Base-by-base conservation (phyloP, 2,329 filamentous ascomycete genomes). In the Diaporthe aspalathi region DNA sequence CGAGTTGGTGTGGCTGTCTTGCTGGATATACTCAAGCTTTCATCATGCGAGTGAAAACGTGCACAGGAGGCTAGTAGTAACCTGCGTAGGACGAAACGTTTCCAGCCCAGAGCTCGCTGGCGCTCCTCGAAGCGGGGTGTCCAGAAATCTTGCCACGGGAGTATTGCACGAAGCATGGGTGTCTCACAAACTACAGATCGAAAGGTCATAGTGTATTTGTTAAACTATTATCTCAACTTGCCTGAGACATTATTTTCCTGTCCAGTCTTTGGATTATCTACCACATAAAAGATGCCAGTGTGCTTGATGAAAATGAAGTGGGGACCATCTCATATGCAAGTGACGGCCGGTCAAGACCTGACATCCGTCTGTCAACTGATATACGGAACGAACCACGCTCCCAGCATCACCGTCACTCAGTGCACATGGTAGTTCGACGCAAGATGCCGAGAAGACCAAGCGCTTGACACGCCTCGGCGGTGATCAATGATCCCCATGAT, bases 401-500 rank as follows among this genome's bases (percentile, higher is more conserved):
- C 50, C 29, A 65, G 45, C 29, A 24, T 12, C 35, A 7, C 24
- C 27, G 17, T 20, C 45, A 3, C 4, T 9, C 29, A 7, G n/a
- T 27, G 29, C 2, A 14, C 14, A 11, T 8, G 60, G 43, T 35
- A 50, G 7, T 5, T 12, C 14, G 60, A 65, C 27, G 12, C 43
- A 43, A 65, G 20, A 4, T 35, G 60, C 45, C 45, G 45, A 65
- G 45, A 6, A 65, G 2, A 50, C 29, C 29, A 65, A 50, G 45
- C 20, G 24, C 7, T 35, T 38, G 60, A 50, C 60, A 50, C 29
- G 29, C 45, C 60, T 22, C 29, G 20, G 6, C 22, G 45, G 29
- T 49, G 45, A 65, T 50, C 45, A 65, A 12, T 65, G 60, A 65
- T 65, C 60, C 29, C 22, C 60, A 65, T 50, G 60, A 65, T 65